phyloP scores from a whole-genome alignment of 257 asterid genomes.

The Jaltomata sinuosa region DNA sequence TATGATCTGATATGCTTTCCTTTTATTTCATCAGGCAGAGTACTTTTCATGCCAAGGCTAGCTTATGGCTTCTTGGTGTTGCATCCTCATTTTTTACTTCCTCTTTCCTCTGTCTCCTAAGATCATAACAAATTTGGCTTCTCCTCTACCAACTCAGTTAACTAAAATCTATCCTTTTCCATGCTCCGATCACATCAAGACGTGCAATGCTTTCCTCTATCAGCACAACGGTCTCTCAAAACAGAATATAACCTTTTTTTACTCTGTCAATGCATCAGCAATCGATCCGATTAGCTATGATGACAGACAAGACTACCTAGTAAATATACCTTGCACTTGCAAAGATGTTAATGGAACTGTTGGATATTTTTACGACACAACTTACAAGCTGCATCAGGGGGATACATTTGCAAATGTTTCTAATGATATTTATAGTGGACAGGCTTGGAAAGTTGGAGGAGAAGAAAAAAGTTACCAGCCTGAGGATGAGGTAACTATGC shows the following conservation, averaged over 20 bases:
- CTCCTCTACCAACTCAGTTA: slow-evolving; percentile 2
- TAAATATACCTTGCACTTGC: slow-evolving; percentile 51
- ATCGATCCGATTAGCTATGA: slow-evolving; percentile 21
- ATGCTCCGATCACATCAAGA: slow-evolving; percentile 24
- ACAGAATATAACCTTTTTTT: slow-evolving; percentile 22
- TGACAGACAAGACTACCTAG: slow-evolving; percentile 31
- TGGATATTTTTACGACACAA: slow-evolving; percentile 52
- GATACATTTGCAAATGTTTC: slow-evolving; percentile 38
- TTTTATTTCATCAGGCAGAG: neutral
- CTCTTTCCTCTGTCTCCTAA: neutral
- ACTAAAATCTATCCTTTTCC: slow-evolving; percentile 15
- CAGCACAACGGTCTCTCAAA: slow-evolving; percentile 32
- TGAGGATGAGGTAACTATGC: slow-evolving; percentile 16
- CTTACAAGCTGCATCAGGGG: slow-evolving; percentile 7
- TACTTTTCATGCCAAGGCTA: neutral
- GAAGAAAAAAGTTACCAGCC: slow-evolving; percentile 2
- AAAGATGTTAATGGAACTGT: slow-evolving; percentile 21
- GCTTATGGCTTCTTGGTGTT: slow-evolving; percentile 31
- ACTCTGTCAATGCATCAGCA: slow-evolving; percentile 31
- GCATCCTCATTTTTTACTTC: slow-evolving; percentile 7
- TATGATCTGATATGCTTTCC: neutral
- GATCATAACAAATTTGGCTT: neutral
- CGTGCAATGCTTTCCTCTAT: slow-evolving; percentile 45
- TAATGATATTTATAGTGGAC: slow-evolving; percentile 34
- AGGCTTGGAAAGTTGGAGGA: slow-evolving; percentile 32